Percentiles rank a stretch among this genome's conserved stretches.
phyloP scores from a whole-genome alignment of 2,329 filamentous ascomycete species.

The Acarospora socialis region DNA sequence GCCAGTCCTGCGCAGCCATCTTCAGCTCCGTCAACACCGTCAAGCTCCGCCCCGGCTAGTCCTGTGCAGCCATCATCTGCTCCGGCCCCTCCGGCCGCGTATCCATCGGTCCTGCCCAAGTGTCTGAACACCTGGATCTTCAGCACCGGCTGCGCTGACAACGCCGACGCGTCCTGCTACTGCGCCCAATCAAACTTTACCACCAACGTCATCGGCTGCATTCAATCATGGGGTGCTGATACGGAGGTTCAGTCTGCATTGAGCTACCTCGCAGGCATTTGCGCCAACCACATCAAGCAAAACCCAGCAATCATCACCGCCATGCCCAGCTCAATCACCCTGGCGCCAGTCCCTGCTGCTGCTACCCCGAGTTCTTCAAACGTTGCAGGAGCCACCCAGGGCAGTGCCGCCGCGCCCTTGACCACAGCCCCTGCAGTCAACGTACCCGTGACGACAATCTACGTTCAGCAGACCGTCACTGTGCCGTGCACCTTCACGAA shows the following conservation, averaged over 20 bases:
- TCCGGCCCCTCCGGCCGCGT: constrained; percentile 21
- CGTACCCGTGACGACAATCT: constrained; percentile 2
- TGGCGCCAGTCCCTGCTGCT: constrained; percentile 36
- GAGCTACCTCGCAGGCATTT: constrained; percentile 82
- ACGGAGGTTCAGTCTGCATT: constrained; percentile 56
- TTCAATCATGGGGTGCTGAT: constrained; percentile 59
- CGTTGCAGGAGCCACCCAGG: constrained; percentile 37
- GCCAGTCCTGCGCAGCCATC: constrained; percentile 1
- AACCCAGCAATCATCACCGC: constrained; percentile 81
- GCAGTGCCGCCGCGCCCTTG: constrained; percentile 26
- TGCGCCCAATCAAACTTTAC: constrained; percentile 69
- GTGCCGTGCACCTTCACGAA: constrained; percentile 1
- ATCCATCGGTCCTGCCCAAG: constrained; percentile 62
- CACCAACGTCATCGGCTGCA: constrained; percentile 64
- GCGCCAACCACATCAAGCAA: constrained; percentile 54
- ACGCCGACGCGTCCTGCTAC: constrained; percentile 74
- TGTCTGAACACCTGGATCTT: constrained; percentile 88
- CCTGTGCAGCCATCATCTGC: constrained; percentile 11
- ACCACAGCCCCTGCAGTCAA: constrained; percentile 9
- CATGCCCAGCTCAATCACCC: constrained; percentile 47
- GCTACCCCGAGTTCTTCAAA: constrained; percentile 20
- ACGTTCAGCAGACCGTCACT: neutral
- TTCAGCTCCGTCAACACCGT: constrained; percentile 1
- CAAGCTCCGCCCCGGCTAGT: constrained; percentile 2
- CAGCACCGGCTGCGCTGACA: constrained; percentile 60